Evolutionary conservation across 23 red algal species (phyloP).

Genomic region (Gracilaria gracilis): DNA sequence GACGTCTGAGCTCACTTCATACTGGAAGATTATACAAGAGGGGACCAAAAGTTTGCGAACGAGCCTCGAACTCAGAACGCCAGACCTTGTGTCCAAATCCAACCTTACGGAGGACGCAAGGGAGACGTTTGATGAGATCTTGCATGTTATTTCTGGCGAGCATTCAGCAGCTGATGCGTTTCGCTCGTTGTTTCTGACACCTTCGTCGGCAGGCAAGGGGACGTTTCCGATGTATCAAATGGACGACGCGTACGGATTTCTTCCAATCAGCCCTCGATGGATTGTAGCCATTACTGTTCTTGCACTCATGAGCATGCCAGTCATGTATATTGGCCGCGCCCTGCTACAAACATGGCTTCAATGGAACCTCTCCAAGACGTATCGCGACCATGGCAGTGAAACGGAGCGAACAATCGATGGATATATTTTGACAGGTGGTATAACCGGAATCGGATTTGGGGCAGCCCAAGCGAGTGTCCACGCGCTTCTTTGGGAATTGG

Average conservation of each 20-base stretch:
- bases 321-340: neutral
- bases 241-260: neutral
- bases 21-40: neutral
- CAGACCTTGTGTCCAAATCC: neutral
- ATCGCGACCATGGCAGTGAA: neutral
- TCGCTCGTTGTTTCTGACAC: too few relatives aligned
- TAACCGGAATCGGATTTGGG: slow-evolving; percentile 11
- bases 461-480: neutral
- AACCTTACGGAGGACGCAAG: neutral
- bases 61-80: neutral
- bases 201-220: too few relatives aligned
- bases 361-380: slow-evolving; percentile 12
- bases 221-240: neutral
- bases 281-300: neutral
- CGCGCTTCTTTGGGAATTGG: neutral
- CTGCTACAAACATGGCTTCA: slow-evolving; percentile 10
- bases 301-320: neutral
- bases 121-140: neutral
- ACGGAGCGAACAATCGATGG: slow-evolving; percentile 14
- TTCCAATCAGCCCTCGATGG: neutral
- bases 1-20: neutral
- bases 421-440: slow-evolving; percentile 10
- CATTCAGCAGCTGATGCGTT: too few relatives aligned
- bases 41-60: neutral
- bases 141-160: neutral